Evolutionary conservation across 805 yeast species (phyloP).

Genomic region (Isabelozyma heimii): DNA sequence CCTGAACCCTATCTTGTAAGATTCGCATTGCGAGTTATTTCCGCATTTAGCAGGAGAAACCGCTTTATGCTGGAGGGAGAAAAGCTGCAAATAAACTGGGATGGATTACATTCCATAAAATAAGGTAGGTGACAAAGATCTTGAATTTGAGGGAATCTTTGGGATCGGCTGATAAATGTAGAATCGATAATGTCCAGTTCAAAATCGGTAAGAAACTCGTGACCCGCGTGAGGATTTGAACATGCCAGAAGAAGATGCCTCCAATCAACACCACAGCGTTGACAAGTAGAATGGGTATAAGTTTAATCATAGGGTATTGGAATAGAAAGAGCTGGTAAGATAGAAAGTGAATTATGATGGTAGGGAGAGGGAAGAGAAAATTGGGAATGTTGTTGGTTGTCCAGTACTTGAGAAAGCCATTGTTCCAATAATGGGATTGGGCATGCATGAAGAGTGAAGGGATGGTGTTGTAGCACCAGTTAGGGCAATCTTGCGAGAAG

Average conservation of each 20-base stretch:
- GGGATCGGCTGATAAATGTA: slow-evolving; percentile 1
- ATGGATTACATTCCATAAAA: slow-evolving; percentile 67
- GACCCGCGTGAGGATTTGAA: slow-evolving; percentile 81
- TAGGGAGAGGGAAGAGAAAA: slow-evolving; percentile 74
- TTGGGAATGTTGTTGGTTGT: slow-evolving; percentile 77
- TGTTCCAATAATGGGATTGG: slow-evolving; percentile 80
- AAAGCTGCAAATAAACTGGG: slow-evolving; percentile 75
- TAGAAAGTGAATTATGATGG: slow-evolving; percentile 43
- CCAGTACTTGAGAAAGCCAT: slow-evolving; percentile 83
- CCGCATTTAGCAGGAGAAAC: no score
- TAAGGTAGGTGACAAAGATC: slow-evolving; percentile 36
- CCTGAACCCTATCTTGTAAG: no score
- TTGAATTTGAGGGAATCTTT: slow-evolving; percentile 5
- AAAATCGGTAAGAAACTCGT: slow-evolving; percentile 74
- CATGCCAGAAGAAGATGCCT: slow-evolving; percentile 67
- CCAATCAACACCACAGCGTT: slow-evolving; percentile 46
- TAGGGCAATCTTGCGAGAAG: slow-evolving; percentile 33
- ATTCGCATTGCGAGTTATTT: no score
- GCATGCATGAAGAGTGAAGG: slow-evolving; percentile 69
- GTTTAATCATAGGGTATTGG: slow-evolving; percentile 31
- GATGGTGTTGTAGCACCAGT: slow-evolving; percentile 67
- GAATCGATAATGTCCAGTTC: slow-evolving; percentile 64
- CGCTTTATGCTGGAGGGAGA: slow-evolving; percentile 81
- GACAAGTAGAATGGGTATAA: slow-evolving; percentile 40
- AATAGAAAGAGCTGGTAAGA: slow-evolving; percentile 38